Evolutionary conservation across 495 filamentous ascomycete genomes (phyloP), one percentile per base, ranked within the genome.

Genomic region (Penicillium malachiteum): DNA sequence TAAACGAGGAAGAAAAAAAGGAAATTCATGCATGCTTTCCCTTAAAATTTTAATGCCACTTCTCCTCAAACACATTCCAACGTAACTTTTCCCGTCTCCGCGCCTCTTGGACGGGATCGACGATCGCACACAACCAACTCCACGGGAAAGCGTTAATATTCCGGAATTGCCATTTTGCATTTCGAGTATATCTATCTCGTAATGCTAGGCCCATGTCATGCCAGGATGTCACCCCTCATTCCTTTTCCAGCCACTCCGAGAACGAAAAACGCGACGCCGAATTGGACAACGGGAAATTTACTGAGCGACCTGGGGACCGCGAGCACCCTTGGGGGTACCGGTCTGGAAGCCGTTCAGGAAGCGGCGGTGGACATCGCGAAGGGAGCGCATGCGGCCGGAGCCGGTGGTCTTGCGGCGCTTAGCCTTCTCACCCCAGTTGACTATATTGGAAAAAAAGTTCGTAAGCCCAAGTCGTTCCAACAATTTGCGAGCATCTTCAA

Each of bases 321-420:
- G 81, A 57, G 94, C 81, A 64, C 87, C 88, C 85, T 95, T 94
- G 67, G 91, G 93, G 61, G 79, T 76, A 64, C 94, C 94, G 54
- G 81, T 86, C 80, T 88, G 92, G 87, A 98, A 98, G 61, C 91
- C 92, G 80, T 98, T 97, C 80, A 86, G 89, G 84, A 96, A 96
- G 73, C 83, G 84, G 71, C 93, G 87, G 66, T 93, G 81, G 69
- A 97, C 85, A 64, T 81, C 84, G 81, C 92, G 93, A 74, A 97
- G 84, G 81, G 91, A 87, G 56, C 90, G 81, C 88, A 92, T 91
- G 67, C 94, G 86, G 75, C 94, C 94, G 71, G 90, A 90, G 64
- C 94, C 94, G 68, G 90, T 94, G 69, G 92, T 96, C 93, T 96
- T 97, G 88, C 94, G 92, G 77, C 94, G 81, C 89, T 96, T 97